Evolutionary conservation across 2,329 filamentous ascomycete species (phyloP), one percentile per base, ranked within the genome.

Genomic region (Xylariaceae sp.): DNA sequence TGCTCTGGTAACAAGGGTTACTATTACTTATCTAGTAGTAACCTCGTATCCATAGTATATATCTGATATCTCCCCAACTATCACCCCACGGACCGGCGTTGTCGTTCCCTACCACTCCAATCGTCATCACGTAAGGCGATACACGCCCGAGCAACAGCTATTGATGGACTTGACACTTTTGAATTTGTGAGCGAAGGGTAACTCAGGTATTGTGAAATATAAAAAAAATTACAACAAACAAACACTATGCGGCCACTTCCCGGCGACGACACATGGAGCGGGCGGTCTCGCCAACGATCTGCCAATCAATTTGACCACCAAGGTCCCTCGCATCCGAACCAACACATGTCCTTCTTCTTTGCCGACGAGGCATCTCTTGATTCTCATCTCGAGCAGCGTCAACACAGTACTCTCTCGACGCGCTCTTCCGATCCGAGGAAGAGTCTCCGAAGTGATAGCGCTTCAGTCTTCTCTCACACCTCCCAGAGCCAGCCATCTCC

Each of bases 291-390:
- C 55, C 65, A 65, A 49, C 68, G 68, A 53, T 60, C 61, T 51
- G 52, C 61, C 55, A 66, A 71, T 58, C 63, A 64, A 59, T 61
- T 66, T 23, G 62, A 67, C 32, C 52, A 56, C 23, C 62, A 62
- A 27, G 63, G 64, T 34, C 48, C 62, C 22, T 58, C 60, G 34
- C 58, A 55, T 43, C 55, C 62, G 37, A 63, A 56, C 50, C 67
- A 67, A 42, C 71, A 74, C 38, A 77, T 78, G 72, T 75, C 71
- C 42, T 78, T 74, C 52, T 70, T 75, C 50, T 58, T 79, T 40
- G 70, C 71, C 54, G 72, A 76, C 54, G 76, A 78, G 59, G 68
- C 71, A 37, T 64, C 69, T 10, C 63, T 78, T 48, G 70, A 74
- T 49, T 62, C 67, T 10, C 66, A 67, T 37, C 57, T 67, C 40